Conservation (phyloP, 108 stramenopile genomes). For the Skeletonema potamos region DNA sequence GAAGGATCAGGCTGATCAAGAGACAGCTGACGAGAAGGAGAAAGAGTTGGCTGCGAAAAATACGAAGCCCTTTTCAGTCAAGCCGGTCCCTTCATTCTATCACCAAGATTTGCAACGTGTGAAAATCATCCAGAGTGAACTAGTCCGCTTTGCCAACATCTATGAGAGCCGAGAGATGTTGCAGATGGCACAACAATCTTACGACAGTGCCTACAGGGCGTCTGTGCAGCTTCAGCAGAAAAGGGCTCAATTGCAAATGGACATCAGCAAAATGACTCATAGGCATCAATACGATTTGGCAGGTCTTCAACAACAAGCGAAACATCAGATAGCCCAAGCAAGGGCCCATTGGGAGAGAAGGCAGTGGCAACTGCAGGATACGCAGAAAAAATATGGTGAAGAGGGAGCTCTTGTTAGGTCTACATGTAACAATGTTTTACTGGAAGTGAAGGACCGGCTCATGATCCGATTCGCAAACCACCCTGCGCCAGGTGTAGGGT, state of each 20-base stretch:
- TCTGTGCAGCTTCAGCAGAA: slow-evolving; percentile 25
- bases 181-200: slow-evolving; percentile 9
- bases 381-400: slow-evolving; percentile 7
- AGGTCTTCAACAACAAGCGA: neutral
- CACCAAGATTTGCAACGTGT: slow-evolving; percentile 67
- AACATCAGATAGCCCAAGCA: neutral
- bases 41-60: slow-evolving; percentile 25
- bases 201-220: slow-evolving; percentile 26
- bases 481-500: neutral
- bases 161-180: slow-evolving; percentile 3
- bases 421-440: slow-evolving; percentile 10
- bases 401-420: slow-evolving; percentile 5
- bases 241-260: neutral
- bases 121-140: slow-evolving; percentile 50
- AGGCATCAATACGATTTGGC: slow-evolving; percentile 1
- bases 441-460: slow-evolving; percentile 13
- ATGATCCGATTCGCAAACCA: neutral
- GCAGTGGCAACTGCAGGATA: slow-evolving; percentile 2
- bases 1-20: slow-evolving; percentile 16
- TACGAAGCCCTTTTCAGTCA: slow-evolving; percentile 57
- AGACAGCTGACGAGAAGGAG: slow-evolving; percentile 13
- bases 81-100: slow-evolving; percentile 70
- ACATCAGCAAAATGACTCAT: slow-evolving; percentile 1
- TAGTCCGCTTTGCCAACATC: slow-evolving; percentile 9
- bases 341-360: slow-evolving; percentile 8